phyloP scores from a whole-genome alignment of 2,329 filamentous ascomycete genomes.

The Phaeomoniella chlamydospora region DNA sequence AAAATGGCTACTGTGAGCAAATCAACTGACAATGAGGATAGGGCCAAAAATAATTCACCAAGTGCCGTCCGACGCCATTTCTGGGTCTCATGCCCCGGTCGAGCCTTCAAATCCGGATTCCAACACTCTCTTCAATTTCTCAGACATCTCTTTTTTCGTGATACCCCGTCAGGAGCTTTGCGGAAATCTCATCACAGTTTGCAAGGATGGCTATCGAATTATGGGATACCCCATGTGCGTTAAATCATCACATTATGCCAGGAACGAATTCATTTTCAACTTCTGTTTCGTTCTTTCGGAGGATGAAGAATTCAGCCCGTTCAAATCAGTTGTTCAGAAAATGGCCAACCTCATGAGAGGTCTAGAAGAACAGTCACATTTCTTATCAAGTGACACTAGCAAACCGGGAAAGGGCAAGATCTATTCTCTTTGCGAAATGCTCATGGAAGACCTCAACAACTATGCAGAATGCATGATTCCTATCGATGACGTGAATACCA shows the following conservation, averaged over 20 bases:
- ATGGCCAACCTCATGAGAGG: slow-evolving; percentile 74
- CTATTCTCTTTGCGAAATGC: slow-evolving; percentile 63
- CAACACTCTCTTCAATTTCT: slow-evolving; percentile 62
- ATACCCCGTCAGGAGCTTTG: slow-evolving; percentile 92
- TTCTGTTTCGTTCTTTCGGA: slow-evolving; percentile 73
- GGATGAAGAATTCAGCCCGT: slow-evolving; percentile 57
- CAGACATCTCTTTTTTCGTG: slow-evolving; percentile 77
- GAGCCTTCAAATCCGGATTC: slow-evolving; percentile 27
- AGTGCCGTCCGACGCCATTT: slow-evolving; percentile 45
- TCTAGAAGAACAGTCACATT: slow-evolving; percentile 82
- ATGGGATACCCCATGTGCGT: slow-evolving; percentile 85
- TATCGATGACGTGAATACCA: slow-evolving; percentile 88
- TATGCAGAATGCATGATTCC: slow-evolving; percentile 99
- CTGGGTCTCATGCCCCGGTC: slow-evolving; percentile 9
- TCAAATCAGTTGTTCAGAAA: slow-evolving; percentile 73
- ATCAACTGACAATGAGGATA: too few relatives aligned
- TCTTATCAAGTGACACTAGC: slow-evolving; percentile 40
- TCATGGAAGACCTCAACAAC: slow-evolving; percentile 88
- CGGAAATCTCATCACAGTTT: slow-evolving; percentile 67
- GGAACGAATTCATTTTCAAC: slow-evolving; percentile 98
- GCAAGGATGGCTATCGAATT: slow-evolving; percentile 61
- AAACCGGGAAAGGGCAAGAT: slow-evolving; percentile 34
- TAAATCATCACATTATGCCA: slow-evolving; percentile 63
- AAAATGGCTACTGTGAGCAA: too few relatives aligned
- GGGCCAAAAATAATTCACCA: slow-evolving; percentile 51